A percentile compares a stretch with the other conserved stretches of the same genome.
phyloP scores from a whole-genome alignment of 202 grass and related monocot genomes.

The Panicum hallii region DNA sequence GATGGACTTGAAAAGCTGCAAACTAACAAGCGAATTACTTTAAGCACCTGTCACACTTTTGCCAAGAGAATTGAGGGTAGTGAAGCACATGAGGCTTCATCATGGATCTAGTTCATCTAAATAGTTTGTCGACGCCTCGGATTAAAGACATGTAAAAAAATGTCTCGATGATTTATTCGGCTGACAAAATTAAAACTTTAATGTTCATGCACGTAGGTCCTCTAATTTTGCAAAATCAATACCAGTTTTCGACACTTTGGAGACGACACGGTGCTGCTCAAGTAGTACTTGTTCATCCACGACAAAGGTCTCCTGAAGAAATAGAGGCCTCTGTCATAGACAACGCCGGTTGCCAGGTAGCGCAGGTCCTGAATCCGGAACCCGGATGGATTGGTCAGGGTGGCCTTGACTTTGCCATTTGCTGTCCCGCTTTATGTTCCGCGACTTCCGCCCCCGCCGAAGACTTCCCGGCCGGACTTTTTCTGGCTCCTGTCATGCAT shows the following conservation, averaged over 20 bases:
- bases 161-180: not conserved
- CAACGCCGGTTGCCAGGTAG: not conserved
- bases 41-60: not conserved
- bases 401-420: constrained; percentile 23
- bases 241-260: no score
- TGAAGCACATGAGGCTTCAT: not conserved
- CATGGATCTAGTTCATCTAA: not conserved
- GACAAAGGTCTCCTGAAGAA: no score
- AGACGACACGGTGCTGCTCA: no score
- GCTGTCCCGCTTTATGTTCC: constrained; percentile 21
- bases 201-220: not conserved
- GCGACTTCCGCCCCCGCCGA: not conserved
- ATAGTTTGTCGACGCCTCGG: not conserved
- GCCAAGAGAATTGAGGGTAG: no score
- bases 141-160: not conserved
- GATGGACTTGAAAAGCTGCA: not conserved
- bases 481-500: not conserved
- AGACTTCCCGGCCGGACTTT: not conserved
- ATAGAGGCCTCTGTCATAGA: not conserved
- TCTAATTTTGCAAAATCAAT: not conserved
- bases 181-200: not conserved
- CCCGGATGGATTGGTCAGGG: not conserved
- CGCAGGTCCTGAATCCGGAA: no score
- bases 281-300: no score
- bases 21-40: not conserved